phyloP scores from a whole-genome alignment of 306 rosid species.

The Pachyrhizus erosus region DNA sequence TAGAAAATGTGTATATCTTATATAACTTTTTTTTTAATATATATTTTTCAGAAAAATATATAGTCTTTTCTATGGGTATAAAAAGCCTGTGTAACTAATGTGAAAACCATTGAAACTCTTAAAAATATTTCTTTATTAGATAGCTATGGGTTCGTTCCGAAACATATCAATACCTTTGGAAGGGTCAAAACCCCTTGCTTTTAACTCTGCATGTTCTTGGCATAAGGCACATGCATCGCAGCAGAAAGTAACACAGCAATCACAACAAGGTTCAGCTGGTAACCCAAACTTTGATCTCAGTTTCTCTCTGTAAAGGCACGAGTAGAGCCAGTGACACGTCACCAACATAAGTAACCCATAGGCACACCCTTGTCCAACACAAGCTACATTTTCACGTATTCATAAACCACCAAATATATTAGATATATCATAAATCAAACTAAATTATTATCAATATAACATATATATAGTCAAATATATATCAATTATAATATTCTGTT shows the following conservation, averaged over 20 bases:
- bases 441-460: neutral
- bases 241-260: conserved; percentile 52
- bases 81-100: too few species aligned
- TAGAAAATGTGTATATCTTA: too few species aligned
- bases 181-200: conserved; percentile 52
- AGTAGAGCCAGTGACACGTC: conserved; percentile 47
- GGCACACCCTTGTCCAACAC: conserved; percentile 44
- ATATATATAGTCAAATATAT: neutral
- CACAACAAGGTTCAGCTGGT: conserved; percentile 52
- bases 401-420: too few species aligned
- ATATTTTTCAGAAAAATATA: too few species aligned
- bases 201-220: conserved; percentile 56
- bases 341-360: conserved; percentile 50
- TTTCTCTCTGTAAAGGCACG: conserved; percentile 54
- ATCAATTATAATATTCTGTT: too few species aligned
- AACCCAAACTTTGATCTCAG: conserved; percentile 44
- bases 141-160: too few species aligned
- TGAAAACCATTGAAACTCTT: too few species aligned
- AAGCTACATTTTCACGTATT: conserved; percentile 39
- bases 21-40: too few species aligned
- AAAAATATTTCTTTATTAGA: too few species aligned
- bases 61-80: too few species aligned
- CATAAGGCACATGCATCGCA: conserved; percentile 50
- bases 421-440: conserved; percentile 17
- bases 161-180: conserved; percentile 47